Base-by-base conservation (phyloP, 129 eudicot genomes). In the Lactuca sativa region DNA sequence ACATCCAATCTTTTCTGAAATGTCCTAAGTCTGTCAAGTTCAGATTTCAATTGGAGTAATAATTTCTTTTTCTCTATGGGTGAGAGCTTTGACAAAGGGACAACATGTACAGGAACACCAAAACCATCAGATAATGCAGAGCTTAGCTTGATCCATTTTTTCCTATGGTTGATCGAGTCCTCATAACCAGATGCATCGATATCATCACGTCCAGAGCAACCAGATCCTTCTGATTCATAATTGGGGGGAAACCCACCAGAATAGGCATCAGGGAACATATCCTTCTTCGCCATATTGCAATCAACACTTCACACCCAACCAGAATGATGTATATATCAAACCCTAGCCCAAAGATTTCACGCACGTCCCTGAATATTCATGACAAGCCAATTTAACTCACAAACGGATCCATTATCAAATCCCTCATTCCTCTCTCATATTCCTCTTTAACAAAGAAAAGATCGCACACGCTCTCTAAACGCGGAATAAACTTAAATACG, bases 141-240 rank as follows among this genome's bases (percentile, higher is more conserved):
- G 70, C 86, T 84, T 57, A 90, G 76, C 62, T 75, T 75, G 13
- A 86, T 74, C 83, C 88, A 86, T 69, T 86, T 90, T 37, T 77
- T 85, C 77, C 66, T 80, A 21, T 77, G 83, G 0, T 67, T 83
- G 68, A 74, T 60, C 5, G 78, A 74, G 41, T 76, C 67, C 40
- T 74, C 88, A 11, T 70, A 74, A 44, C 73, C 91, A 31, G 79
- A 54, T 36, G 57, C 73, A 56, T 69, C 82, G 44, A 63, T 66
- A 37, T 86, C 90, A 66, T 70, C 64, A 63, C 73, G 66, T 11
- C 86, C 93, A 0, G 93, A 86, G 70, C 90, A 82, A 47, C 86
- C 96, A 59, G 88, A 90, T 14, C 84, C 88, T 73, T 90, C 93
- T 14, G 90, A 86, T 64, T 77, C 92, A 55, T 78, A 69, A 72